Percentiles rank a stretch among this genome's conserved stretches.
Conservation (phyloP, 2,329 filamentous ascomycete genomes). For the Ophiostoma australiae region DNA sequence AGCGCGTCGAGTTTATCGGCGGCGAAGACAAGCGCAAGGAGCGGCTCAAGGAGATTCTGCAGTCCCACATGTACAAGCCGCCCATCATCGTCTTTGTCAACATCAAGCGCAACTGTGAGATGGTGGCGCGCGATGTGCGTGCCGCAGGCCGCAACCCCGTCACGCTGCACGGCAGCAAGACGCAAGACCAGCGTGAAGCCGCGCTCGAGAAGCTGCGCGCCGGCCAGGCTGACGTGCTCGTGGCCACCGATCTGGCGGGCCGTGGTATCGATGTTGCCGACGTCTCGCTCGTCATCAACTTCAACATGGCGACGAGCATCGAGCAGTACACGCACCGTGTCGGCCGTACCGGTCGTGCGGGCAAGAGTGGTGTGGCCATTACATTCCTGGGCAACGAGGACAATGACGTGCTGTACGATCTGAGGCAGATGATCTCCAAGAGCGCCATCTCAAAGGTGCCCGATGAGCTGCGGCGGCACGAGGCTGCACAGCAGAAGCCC, state of each 20-base stretch:
- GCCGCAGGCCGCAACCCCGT: conserved; percentile 86
- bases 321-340: conserved; percentile 96
- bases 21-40: conserved; percentile 97
- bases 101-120: conserved; percentile 98
- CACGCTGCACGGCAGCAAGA: conserved; percentile 92
- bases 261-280: conserved; percentile 97
- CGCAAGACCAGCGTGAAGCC: conserved; percentile 94
- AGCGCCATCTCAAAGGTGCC: conserved; percentile 82
- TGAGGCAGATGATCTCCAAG: conserved; percentile 94
- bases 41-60: conserved; percentile 83
- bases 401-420: conserved; percentile 81
- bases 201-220: conserved; percentile 79
- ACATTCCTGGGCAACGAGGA: conserved; percentile 94
- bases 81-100: conserved; percentile 99
- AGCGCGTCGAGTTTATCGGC: conserved; percentile 84
- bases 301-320: conserved; percentile 94
- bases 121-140: conserved; percentile 89
- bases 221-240: conserved; percentile 77
- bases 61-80: conserved; percentile 70
- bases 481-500: conserved; percentile 82
- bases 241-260: conserved; percentile 91
- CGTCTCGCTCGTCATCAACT: conserved; percentile 91
- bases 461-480: conserved; percentile 83
- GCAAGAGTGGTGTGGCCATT: conserved; percentile 92
- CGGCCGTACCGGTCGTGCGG: conserved; percentile 93